Percentiles rank a stretch among this genome's conserved stretches.
Evolutionary conservation across 805 yeast genomes (phyloP).

Genomic region (Wickerhamomyces mucosus): DNA sequence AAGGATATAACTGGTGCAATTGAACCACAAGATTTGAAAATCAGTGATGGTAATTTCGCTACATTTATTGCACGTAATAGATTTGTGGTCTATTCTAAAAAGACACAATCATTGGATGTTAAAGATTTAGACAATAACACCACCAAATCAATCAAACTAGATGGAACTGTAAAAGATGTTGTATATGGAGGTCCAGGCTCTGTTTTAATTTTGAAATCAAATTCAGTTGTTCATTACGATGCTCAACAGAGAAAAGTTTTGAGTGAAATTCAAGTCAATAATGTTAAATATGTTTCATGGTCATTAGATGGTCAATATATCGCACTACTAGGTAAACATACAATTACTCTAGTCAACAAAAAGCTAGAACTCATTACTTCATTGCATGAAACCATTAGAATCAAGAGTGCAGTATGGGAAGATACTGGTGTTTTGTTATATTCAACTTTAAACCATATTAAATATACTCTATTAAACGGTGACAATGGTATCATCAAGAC

Average conservation of each 20-base stretch:
- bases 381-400: conserved; percentile 92
- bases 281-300: conserved; percentile 86
- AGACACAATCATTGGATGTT: conserved; percentile 61
- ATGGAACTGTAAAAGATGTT: conserved; percentile 59
- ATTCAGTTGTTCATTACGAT: conserved; percentile 74
- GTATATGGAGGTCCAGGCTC: conserved; percentile 77
- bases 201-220: conserved; percentile 62
- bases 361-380: conserved; percentile 70
- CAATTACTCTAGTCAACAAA: conserved; percentile 78
- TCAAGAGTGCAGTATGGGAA: conserved; percentile 97
- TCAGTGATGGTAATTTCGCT: conserved; percentile 80
- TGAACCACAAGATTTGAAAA: conserved; percentile 74
- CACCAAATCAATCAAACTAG: conserved; percentile 74
- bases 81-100: conserved; percentile 69
- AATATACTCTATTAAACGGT: conserved; percentile 87
- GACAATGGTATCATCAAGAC: conserved; percentile 94
- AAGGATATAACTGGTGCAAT: conserved; percentile 88
- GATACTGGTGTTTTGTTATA: conserved; percentile 85
- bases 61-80: conserved; percentile 91
- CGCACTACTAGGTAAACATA: conserved; percentile 86
- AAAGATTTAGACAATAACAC: conserved; percentile 74
- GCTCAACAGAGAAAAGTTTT: conserved; percentile 84
- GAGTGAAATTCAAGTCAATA: conserved; percentile 57
- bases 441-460: conserved; percentile 92
- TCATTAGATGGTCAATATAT: conserved; percentile 78